Evolutionary conservation across 768 basidiomycete genomes (phyloP).

Genomic region (Suillus subalutaceus): DNA sequence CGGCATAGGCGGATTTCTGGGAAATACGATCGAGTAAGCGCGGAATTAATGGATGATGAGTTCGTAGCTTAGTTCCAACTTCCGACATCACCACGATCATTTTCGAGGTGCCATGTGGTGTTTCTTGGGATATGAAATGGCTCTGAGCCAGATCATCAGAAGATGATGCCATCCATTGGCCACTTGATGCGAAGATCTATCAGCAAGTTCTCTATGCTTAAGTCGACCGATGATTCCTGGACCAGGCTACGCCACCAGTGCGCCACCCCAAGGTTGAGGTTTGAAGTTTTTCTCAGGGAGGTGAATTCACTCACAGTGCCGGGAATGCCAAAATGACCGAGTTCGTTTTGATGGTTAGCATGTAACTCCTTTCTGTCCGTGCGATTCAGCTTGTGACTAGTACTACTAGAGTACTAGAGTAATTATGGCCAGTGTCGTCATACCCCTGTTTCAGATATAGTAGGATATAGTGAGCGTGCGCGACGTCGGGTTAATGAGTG

Average conservation of each 20-base stretch:
- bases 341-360: not conserved
- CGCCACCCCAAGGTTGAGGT: too few relatives aligned
- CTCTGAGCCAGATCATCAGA: not conserved
- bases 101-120: not conserved
- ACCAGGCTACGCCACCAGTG: too few relatives aligned
- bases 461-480: too few relatives aligned
- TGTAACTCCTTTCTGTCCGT: not conserved
- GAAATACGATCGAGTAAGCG: not conserved
- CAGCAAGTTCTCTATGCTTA: not conserved
- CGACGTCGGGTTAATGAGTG: not conserved
- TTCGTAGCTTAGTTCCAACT: not conserved
- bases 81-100: not conserved
- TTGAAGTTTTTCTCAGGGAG: too few relatives aligned
- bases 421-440: not conserved
- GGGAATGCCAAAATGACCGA: constrained; percentile 6
- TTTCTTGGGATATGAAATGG: not conserved
- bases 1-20: not conserved
- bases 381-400: not conserved
- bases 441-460: constrained; percentile 1
- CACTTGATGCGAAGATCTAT: not conserved
- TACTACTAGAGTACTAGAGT: not conserved
- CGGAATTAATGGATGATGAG: not conserved
- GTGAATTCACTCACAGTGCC: constrained; percentile 3
- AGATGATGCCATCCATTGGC: not conserved
- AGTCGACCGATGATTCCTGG: not conserved